Base-by-base conservation (phyloP, 2,329 filamentous ascomycete species). In the Aspergillus ochraceoroseus region DNA sequence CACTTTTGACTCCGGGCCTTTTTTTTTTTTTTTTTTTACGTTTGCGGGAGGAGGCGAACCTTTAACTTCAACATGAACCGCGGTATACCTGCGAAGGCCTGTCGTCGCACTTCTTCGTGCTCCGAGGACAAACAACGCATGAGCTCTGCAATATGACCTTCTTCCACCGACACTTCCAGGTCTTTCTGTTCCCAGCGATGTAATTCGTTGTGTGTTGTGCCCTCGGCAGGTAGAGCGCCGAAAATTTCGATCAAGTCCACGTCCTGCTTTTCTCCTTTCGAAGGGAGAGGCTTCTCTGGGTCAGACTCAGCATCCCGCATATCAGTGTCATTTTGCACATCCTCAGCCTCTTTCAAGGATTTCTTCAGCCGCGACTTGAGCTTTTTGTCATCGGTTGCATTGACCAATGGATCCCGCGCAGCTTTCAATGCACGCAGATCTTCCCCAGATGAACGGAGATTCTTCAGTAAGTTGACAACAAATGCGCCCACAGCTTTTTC, bases 141-240 rank as follows among this genome's bases (percentile, higher is more conserved):
- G 19, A 96, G 68, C 2, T 79, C 75, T 9, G 76, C 72, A 14
- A 86, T 73, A 53, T 85, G 76, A 5, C 83, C 85, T 48, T 92
- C 85, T 53, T 92, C 86, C 6, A 94, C 71, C 1, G 87, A 77
- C 55, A 89, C 81, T 29, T 89, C 84, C 0, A 86, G 70, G 20
- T 86, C 82, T 57, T 94, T 90, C 47, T 79, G 75, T 28, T 77
- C 73, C 87, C 87, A 95, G 56, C 70, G 70, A 43, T 70, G 67
- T 9, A 82, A 64, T 22, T 58, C 67, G 35, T 63, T 56, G 28
- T 70, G 63, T n/a, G 65, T 63, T 27, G 59, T 62, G n/a, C 64
- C 62, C 50, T 70, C 63, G 1, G 61, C 47, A 4, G 76, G 67
- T 0, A 75, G 63, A 2, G 71, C 62, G 13, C 75, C 67, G 12